Base-by-base conservation (phyloP, 163 green algal species). In the Coccomyxa subellipsoidea region DNA sequence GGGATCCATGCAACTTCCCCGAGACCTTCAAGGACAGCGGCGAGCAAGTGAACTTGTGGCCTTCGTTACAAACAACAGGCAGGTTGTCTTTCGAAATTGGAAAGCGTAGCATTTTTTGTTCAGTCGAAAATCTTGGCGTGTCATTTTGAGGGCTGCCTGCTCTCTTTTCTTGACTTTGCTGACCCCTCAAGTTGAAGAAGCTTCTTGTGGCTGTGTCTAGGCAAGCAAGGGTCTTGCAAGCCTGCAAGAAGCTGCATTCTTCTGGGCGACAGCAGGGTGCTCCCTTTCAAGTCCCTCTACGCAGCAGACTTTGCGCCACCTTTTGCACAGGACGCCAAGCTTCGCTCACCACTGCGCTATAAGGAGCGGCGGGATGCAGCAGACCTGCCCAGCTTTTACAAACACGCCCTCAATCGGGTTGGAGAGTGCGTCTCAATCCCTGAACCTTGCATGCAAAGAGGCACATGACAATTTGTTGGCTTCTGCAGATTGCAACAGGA, bases 311-410 rank as follows among this genome's bases (percentile, higher is more conserved):
- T 79, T 78, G 78, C 34, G n/a, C 37, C 84, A 32, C 84, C 84
- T 10, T 85, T 88, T 77, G 34, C 71, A 21, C 21, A 31, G 47
- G 29, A 32, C 31, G 34, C 6, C 39, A 80, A 29, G 10, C 32
- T 80, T 31, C 69, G 79, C 38, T 80, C 53, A 4, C 84, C 84
- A 5, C 81, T 86, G 72, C 81, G 81, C 27, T 86, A 86, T 76
- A 84, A 84, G 78, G 76, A 70, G 21, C 75, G 83, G 36, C 29
- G 39, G 23, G 38, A 81, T 54, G 78, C 82, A 38, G 66, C 72
- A 29, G 81, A 88, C 69, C 79, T 88, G 78, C 81, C 59, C 47
- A 78, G 79, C 29, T 59, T 86, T n/a, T 88, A 88, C 81, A 77
- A 59, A 69, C 78, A 37, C 35, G 81, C 81, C 29, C 83, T 84